Percentiles rank a stretch among this genome's conserved stretches.
These are phyloP conservation scores for Trametes hirsuta DNA, from an alignment of 1,284 basidiomycete genomes.

Conservation along the genomic window DNA sequence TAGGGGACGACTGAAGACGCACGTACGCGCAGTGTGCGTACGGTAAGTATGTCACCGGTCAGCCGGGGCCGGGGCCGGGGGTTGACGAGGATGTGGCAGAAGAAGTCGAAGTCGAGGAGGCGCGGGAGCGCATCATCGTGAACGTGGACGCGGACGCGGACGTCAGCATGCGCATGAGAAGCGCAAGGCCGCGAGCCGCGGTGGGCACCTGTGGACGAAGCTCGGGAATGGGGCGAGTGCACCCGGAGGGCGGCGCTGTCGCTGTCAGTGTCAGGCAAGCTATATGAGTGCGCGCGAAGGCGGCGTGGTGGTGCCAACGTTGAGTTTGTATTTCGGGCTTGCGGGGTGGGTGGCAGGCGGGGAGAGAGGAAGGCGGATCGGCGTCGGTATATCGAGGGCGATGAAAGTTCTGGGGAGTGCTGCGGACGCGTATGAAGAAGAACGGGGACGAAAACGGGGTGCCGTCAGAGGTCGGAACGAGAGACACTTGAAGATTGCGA, in stretches of 20 bases:
- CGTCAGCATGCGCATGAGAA: not conserved
- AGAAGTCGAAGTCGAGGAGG: too few species aligned
- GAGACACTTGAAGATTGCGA: not conserved
- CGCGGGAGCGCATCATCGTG: too few species aligned
- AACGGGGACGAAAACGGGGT: not conserved
- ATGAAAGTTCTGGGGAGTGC: not conserved
- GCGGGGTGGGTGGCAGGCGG: not conserved
- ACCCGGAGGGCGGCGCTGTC: not conserved
- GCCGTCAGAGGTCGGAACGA: not conserved
- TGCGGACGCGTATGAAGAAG: not conserved
- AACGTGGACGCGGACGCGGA: too few species aligned
- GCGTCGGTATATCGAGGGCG: slow-evolving; percentile 10
- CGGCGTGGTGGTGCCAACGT: not conserved
- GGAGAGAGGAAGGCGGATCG: not conserved
- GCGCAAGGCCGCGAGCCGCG: not conserved
- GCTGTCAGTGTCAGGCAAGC: not conserved
- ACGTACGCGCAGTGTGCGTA: too few species aligned
- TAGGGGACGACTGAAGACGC: too few species aligned
- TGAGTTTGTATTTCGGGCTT: not conserved
- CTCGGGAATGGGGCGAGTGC: not conserved
- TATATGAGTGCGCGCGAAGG: not conserved
- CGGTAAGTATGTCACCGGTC: too few species aligned
- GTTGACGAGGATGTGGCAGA: too few species aligned
- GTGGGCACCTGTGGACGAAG: not conserved
- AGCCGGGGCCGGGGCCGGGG: too few species aligned